Percentiles rank a stretch among this genome's conserved stretches.
These are phyloP conservation scores for Podaxis sp. DNA, from an alignment of 768 basidiomycete species.

Conservation along the genomic window DNA sequence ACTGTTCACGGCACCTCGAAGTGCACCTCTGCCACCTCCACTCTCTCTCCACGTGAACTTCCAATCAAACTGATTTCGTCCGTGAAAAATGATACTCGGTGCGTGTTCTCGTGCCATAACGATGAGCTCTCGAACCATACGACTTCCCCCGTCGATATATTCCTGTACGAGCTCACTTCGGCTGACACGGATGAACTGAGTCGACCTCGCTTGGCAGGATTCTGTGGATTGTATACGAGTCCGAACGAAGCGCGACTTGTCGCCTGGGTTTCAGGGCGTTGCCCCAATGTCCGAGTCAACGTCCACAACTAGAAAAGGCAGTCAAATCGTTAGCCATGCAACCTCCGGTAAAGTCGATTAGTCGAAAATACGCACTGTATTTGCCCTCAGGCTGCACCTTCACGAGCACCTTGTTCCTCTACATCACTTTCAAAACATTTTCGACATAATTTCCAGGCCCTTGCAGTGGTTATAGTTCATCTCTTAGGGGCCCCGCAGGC, in stretches of 20 bases:
- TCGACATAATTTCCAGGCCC: conserved; percentile 98
- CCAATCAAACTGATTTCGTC: no score
- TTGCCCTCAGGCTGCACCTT: conserved; percentile 99
- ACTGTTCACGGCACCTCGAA: no score
- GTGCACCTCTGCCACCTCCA: no score
- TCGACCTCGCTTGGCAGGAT: conserved; percentile 97
- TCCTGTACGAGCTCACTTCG: conserved; percentile 95
- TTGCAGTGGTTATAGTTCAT: conserved; percentile 77
- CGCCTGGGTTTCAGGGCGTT: conserved; percentile 76
- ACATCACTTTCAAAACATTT: conserved; percentile 97
- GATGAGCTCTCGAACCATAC: no score
- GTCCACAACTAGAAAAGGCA: conserved; percentile 72
- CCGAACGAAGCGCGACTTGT: conserved; percentile 95
- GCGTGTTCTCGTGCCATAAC: no score
- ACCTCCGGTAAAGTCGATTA: not conserved
- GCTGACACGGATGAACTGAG: conserved; percentile 87
- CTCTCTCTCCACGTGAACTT: no score
- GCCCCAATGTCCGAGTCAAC: conserved; percentile 82
- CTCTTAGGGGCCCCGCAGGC: conserved; percentile 75
- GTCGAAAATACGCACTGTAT: conserved; percentile 77
- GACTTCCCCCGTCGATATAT: conserved; percentile 42
- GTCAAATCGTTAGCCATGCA: not conserved
- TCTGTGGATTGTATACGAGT: conserved; percentile 95
- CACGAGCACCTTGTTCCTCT: conserved; percentile 96
- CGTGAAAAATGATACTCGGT: no score